phyloP scores from a whole-genome alignment of 2,329 filamentous ascomycete species.

The Trichophyton rubrum region DNA sequence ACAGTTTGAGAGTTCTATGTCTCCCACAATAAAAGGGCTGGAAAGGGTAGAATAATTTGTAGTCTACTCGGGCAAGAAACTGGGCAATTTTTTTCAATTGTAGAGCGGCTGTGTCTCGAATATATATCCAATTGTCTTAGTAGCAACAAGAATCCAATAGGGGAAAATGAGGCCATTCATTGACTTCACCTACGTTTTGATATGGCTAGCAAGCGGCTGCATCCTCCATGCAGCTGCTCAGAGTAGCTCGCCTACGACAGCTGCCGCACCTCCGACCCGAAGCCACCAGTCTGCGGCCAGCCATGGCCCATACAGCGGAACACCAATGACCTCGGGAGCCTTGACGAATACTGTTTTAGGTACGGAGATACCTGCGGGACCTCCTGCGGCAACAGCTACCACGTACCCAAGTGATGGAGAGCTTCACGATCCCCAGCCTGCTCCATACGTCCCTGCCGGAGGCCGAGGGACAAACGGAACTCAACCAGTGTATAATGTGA shows the following conservation, averaged over 20 bases:
- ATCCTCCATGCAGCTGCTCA: not conserved
- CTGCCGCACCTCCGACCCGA: slow-evolving; percentile 9
- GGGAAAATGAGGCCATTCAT: not conserved
- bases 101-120: not conserved
- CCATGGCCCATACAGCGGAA: slow-evolving; percentile 51
- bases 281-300: slow-evolving; percentile 1
- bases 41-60: not conserved
- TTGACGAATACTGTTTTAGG: slow-evolving; percentile 45
- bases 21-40: not conserved
- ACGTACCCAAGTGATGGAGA: slow-evolving; percentile 60
- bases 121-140: not conserved
- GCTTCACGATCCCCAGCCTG: slow-evolving; percentile 54
- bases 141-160: not conserved
- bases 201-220: not conserved
- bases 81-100: not conserved
- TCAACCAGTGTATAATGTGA: slow-evolving; percentile 59
- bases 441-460: slow-evolving; percentile 59
- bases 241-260: not conserved
- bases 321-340: slow-evolving; percentile 57
- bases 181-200: not conserved
- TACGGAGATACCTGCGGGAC: slow-evolving; percentile 44
- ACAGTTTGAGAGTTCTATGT: not conserved
- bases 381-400: slow-evolving; percentile 49
- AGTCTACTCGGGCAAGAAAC: not conserved
- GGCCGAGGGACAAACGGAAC: slow-evolving; percentile 69